Base-by-base conservation (phyloP, 2,329 filamentous ascomycete genomes). In the Thelonectria discophora region DNA sequence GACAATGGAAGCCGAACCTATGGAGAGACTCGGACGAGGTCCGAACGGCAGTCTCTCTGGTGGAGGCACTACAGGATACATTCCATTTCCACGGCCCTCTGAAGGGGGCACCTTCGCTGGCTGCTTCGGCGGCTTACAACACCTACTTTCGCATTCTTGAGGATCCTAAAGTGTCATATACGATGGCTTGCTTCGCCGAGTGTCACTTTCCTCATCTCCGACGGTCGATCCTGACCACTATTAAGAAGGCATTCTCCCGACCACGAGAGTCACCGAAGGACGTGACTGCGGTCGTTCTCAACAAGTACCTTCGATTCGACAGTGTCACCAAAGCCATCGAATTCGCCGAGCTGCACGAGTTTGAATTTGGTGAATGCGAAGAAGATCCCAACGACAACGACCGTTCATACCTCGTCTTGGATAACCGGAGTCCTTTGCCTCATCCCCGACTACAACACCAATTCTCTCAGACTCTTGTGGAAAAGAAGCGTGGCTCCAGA, bases 121-220 rank as follows among this genome's bases (percentile, higher is more conserved):
- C 83, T 11, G 82, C 84, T 2, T 77, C 83, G 42, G 80, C 81
- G 18, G 79, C 80, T 6, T 85, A 81, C 46, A 77, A 80, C 21
- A 80, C 83, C 17, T 89, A 85, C 72, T 89, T 90, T 69, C 79
- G 82, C 21, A 87, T 90, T 49, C 78, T 90, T 27, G 80, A 85
- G 65, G 80, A 83, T 42, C 77, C 79, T 0, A 76, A 79, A 15
- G 83, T 89, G 2, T 90, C 88, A 0, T 90, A 90, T 70, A 89
- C 86, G 1, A 89, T 90, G 86, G 88, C 87, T 13, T 90, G 88
- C 67, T 84, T 90, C 62, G 87, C 87, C 7, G 88, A 90, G 69
- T 85, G 88, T n/a, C 86, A 89, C 69, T 89, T 90, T 60, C 84
- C 85, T 42, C 79, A 82, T 37, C 77, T 90, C 32, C 86, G 88